Evolutionary conservation across 257 asterid genomes (phyloP).

Genomic region (Anisodus acutangulus): DNA sequence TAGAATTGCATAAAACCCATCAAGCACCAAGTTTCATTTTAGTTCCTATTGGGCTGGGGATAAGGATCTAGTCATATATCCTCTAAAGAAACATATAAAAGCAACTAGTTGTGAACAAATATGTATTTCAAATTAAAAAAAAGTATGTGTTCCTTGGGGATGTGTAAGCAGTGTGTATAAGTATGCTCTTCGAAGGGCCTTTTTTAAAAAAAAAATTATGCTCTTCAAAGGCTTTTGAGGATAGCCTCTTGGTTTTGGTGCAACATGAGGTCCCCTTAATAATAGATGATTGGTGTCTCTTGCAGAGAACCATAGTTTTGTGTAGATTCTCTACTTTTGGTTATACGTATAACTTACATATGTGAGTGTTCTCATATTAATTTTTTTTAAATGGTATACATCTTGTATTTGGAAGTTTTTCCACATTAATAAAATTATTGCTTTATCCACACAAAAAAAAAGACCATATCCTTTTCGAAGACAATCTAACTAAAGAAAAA

Average conservation of each 20-base stretch:
- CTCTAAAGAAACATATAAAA: neutral
- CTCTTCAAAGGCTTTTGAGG: slow-evolving; percentile 12
- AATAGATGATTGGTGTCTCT: slow-evolving; percentile 1
- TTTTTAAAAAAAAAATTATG: neutral
- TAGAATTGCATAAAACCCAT: slow-evolving; percentile 23
- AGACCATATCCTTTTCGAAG: slow-evolving; percentile 16
- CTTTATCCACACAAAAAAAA: neutral
- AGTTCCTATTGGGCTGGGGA: neutral
- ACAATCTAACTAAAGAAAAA: neutral
- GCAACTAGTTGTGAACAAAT: neutral
- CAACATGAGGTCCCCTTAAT: slow-evolving; percentile 12
- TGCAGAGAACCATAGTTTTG: neutral
- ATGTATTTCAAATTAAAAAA: neutral
- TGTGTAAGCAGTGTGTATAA: neutral
- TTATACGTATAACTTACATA: neutral
- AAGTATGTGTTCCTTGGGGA: neutral
- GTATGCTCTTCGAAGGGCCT: neutral
- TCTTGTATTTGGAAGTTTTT: neutral
- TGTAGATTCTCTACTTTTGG: neutral
- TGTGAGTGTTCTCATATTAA: neutral
- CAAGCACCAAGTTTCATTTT: neutral
- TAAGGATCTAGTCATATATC: neutral
- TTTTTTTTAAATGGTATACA: neutral
- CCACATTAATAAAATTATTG: slow-evolving; percentile 11
- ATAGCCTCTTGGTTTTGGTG: slow-evolving; percentile 8